phyloP scores from a whole-genome alignment of 768 basidiomycete species.

The Suillus occidentalis region DNA sequence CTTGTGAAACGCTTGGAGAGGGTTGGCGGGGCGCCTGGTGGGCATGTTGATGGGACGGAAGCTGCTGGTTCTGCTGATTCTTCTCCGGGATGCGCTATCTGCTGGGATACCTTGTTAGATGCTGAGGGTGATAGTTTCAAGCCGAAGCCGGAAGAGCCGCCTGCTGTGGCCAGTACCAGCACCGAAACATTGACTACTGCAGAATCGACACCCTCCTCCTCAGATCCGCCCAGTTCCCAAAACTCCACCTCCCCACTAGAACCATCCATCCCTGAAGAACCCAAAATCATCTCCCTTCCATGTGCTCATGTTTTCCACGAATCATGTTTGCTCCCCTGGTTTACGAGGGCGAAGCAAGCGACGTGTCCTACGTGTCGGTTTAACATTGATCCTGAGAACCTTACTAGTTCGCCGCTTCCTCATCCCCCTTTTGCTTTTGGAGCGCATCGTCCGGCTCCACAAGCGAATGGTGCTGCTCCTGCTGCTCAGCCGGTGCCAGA shows the following conservation, averaged over 20 bases:
- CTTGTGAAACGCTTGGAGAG: slow-evolving; percentile 65
- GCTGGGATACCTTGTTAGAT: slow-evolving; percentile 69
- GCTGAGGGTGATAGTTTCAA: slow-evolving; percentile 38
- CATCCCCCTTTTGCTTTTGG: slow-evolving; percentile 19
- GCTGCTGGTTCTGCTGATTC: slow-evolving; percentile 37
- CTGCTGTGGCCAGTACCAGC: background rate
- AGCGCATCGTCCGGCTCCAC: slow-evolving; percentile 14
- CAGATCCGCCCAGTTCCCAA: too few species aligned
- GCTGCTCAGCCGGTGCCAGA: slow-evolving; percentile 5
- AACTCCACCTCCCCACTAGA: slow-evolving; percentile 9
- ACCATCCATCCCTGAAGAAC: slow-evolving; percentile 21
- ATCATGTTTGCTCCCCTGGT: slow-evolving; percentile 79
- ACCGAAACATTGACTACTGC: background rate
- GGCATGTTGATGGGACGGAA: slow-evolving; percentile 26
- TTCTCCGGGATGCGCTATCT: slow-evolving; percentile 63
- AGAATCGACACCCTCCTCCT: too few species aligned
- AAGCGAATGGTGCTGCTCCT: slow-evolving; percentile 12
- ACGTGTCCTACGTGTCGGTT: slow-evolving; percentile 86
- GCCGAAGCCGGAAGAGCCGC: slow-evolving; percentile 11
- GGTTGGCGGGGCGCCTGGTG: slow-evolving; percentile 38
- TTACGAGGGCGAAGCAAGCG: slow-evolving; percentile 73
- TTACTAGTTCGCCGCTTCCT: slow-evolving; percentile 45
- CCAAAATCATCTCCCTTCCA: slow-evolving; percentile 65
- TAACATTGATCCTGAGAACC: slow-evolving; percentile 76
- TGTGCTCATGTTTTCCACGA: slow-evolving; percentile 84